phyloP scores from a whole-genome alignment of 139 green algal genomes.

The Chlorella sp. region DNA sequence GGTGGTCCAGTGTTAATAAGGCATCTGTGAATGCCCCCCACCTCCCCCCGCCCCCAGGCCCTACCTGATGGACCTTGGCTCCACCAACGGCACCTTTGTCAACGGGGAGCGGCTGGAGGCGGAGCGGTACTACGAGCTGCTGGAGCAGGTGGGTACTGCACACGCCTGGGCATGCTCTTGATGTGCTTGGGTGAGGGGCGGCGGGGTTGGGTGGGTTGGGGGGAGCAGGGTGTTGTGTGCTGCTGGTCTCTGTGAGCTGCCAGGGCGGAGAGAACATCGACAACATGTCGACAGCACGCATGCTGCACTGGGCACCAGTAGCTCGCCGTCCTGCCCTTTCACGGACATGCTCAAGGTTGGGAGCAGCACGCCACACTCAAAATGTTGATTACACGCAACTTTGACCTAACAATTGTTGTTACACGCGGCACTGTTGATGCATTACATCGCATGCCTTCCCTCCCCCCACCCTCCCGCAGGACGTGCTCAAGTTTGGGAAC shows the following conservation, averaged over 20 bases:
- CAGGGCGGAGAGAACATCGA: background rate
- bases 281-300: background rate
- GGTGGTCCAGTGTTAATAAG: no score
- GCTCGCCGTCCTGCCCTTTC: no score
- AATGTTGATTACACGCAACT: no score
- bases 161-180: background rate
- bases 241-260: no score
- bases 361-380: no score
- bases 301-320: no score
- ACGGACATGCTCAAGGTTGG: no score
- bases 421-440: no score
- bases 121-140: constrained; percentile 90
- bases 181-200: background rate
- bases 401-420: no score
- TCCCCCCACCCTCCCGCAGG: constrained; percentile 47
- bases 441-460: background rate
- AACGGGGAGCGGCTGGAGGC: constrained; percentile 88
- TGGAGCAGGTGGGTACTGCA: constrained; percentile 65
- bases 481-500: constrained; percentile 90
- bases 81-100: constrained; percentile 94
- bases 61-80: constrained; percentile 94
- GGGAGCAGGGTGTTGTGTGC: background rate
- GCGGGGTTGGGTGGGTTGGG: background rate
- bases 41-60: constrained; percentile 52
- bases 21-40: background rate